Conservation (phyloP, 2,329 filamentous ascomycete species). For the Diaporthe batatas region DNA sequence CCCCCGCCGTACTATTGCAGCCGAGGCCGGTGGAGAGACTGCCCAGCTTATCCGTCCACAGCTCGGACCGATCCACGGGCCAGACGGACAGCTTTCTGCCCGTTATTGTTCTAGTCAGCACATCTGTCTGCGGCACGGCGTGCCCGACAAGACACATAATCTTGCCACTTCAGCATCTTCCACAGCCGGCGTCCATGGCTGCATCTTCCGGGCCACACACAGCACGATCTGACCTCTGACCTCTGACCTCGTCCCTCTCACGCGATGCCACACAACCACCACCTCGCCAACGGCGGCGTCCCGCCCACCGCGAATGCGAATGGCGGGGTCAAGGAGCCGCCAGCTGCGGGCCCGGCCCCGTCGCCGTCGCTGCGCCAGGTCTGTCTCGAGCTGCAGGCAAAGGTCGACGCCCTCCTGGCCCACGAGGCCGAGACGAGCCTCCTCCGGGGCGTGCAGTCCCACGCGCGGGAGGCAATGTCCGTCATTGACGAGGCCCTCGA, state of each 20-base stretch:
- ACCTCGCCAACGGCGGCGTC: constrained; percentile 35
- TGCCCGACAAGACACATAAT: not conserved
- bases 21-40: constrained; percentile 34
- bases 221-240: not conserved
- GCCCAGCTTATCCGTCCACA: constrained; percentile 24
- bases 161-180: constrained; percentile 5
- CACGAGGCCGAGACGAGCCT: constrained; percentile 66
- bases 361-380: constrained; percentile 48
- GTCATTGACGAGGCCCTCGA: constrained; percentile 82
- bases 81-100: constrained; percentile 13
- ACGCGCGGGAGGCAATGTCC: constrained; percentile 78
- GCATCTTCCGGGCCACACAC: constrained; percentile 23
- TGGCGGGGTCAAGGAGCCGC: constrained; percentile 21
- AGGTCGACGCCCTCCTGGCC: constrained; percentile 75
- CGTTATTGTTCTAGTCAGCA: not conserved
- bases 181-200: constrained; percentile 29
- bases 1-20: constrained; percentile 8
- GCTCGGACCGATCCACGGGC: constrained; percentile 24
- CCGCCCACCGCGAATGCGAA: constrained; percentile 33
- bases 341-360: constrained; percentile 8
- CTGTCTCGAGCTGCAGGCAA: constrained; percentile 67
- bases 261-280: constrained; percentile 37
- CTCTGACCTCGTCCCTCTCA: not conserved
- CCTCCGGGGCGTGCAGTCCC: constrained; percentile 76
- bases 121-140: no score